phyloP scores from a whole-genome alignment of 768 basidiomycete species.

The Kwoniella sp. region DNA sequence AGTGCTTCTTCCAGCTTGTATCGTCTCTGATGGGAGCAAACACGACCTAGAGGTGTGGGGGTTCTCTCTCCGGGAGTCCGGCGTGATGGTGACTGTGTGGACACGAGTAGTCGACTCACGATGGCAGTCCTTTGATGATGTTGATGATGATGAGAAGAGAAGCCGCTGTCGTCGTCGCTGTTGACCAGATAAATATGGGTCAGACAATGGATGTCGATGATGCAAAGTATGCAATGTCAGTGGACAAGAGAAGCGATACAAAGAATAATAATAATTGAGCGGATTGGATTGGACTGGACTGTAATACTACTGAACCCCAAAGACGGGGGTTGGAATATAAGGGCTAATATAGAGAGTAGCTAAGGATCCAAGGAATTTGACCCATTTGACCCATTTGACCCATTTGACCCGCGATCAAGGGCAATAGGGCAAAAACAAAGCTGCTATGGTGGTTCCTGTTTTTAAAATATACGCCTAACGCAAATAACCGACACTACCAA shows the following conservation, averaged over 20 bases:
- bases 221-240: too few relatives aligned
- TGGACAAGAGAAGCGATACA: too few relatives aligned
- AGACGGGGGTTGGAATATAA: too few relatives aligned
- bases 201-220: too few relatives aligned
- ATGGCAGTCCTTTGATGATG: neutral
- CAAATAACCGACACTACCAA: constrained; percentile 3
- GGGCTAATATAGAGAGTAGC: neutral
- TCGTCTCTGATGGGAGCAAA: too few relatives aligned
- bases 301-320: too few relatives aligned
- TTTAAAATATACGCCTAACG: neutral
- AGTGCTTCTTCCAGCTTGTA: too few relatives aligned
- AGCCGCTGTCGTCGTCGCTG: too few relatives aligned
- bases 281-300: too few relatives aligned
- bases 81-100: neutral
- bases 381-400: constrained; percentile 1
- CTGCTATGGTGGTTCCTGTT: neutral
- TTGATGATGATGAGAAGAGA: too few relatives aligned
- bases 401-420: neutral
- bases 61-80: neutral
- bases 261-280: too few relatives aligned
- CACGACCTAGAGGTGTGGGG: neutral
- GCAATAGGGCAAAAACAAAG: neutral
- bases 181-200: too few relatives aligned
- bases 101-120: neutral
- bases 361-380: neutral